These are phyloP conservation scores for Colletotrichum viniferum DNA, from an alignment of 2,329 filamentous ascomycete species.

Conservation along the genomic window DNA sequence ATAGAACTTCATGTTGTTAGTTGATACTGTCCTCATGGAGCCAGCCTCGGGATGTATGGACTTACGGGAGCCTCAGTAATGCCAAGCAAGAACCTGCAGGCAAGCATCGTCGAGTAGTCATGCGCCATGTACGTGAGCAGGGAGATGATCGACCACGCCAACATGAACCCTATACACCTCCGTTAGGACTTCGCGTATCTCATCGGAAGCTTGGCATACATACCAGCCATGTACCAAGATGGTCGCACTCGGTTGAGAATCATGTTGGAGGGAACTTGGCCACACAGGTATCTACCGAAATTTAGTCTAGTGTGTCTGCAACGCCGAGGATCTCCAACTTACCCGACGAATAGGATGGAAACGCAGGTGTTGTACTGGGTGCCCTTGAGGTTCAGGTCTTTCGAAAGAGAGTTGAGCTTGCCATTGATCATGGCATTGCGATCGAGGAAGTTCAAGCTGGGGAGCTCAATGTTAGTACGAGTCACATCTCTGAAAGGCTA, in stretches of 20 bases:
- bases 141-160: constrained; percentile 20
- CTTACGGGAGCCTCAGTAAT: constrained; percentile 21
- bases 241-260: constrained; percentile 33
- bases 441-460: constrained; percentile 29
- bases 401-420: constrained; percentile 29
- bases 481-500: background rate
- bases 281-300: constrained; percentile 12
- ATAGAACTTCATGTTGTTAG: background rate
- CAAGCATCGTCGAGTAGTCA: constrained; percentile 17
- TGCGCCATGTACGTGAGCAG: constrained; percentile 20
- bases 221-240: constrained; percentile 21
- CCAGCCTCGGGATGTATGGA: background rate
- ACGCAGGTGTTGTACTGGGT: constrained; percentile 33
- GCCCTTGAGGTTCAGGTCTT: constrained; percentile 30
- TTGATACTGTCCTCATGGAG: accelerated
- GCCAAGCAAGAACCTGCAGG: constrained; percentile 21
- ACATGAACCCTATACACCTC: constrained; percentile 10
- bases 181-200: background rate
- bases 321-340: background rate
- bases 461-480: accelerated
- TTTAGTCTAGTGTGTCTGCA: background rate
- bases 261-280: constrained; percentile 36
- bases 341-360: constrained; percentile 22
- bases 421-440: constrained; percentile 34
- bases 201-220: background rate